Evolutionary conservation across 805 yeast species (phyloP), one percentile per base, ranked within the genome.

Genomic region (Candida dendrica): DNA sequence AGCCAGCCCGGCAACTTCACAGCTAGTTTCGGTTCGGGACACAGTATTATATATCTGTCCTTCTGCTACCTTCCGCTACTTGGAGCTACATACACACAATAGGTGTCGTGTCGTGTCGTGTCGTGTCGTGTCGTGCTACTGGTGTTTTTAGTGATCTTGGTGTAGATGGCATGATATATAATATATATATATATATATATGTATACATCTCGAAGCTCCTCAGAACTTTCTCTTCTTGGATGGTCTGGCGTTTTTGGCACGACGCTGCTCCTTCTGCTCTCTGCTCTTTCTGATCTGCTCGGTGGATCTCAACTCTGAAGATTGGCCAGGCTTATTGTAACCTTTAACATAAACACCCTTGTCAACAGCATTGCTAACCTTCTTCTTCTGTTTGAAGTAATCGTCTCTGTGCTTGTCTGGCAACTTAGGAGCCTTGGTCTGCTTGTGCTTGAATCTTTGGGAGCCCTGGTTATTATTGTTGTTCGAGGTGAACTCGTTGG

Each of bases 341-440:
- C 93, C 95, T 66, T 82, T 86, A 41, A 88, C 86, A 8, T 61
- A 59, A 26, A 76, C 59, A 38, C 97, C 97, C 38, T 77, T 68
- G 9, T 81, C 95, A 44, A 81, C 55, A 3, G 98, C 98, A 51
- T 77, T 78, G 41, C 76, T 77, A 38, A 86, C 91, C 65, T 84
- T 82, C 68, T 80, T 79, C 76, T 84, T 80, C 60, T 91, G 96
- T 49, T 71, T 71, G 45, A 79, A 74, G 65, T 76, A 93, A 63
- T 93, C 90, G 57, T 90, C 96, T 65, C 98, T 79, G 51, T 69
- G 79, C 64, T 76, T 88, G 56, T 89, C 97, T n/a, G 98, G 96
- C 34, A 81, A 65, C 58, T 79, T 85, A 34, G 99, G 99, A 2
- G 96, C 90, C 46, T 75, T 74, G 37, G 67, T 68, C 56, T 75